Conservation (phyloP, 2,329 filamentous ascomycete species). For the Sporothrix inflata region DNA sequence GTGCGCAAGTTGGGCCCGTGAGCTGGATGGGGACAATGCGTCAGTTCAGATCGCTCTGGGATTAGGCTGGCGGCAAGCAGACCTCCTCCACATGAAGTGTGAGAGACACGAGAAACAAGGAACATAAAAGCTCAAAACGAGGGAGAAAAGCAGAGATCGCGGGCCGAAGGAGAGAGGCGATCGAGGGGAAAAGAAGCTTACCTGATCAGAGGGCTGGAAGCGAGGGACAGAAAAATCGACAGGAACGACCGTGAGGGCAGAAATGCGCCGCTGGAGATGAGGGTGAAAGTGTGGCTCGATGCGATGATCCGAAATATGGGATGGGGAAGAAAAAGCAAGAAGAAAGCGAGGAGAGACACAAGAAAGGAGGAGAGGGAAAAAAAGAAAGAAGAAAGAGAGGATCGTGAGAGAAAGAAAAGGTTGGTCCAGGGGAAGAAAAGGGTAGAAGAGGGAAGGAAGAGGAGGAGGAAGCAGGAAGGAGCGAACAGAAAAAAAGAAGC, state of each 20-base stretch:
- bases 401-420: slow-evolving; percentile 24
- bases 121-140: neutral
- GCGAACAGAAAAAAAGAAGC: slow-evolving; percentile 7
- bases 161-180: neutral
- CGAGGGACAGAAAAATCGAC: slow-evolving; percentile 22
- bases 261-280: slow-evolving; percentile 14
- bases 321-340: slow-evolving; percentile 24
- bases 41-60: slow-evolving; percentile 14
- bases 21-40: slow-evolving; percentile 23
- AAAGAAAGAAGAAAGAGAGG: slow-evolving; percentile 29
- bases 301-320: slow-evolving; percentile 18
- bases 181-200: slow-evolving; percentile 22
- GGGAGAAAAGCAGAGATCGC: neutral
- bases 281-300: slow-evolving; percentile 13
- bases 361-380: slow-evolving; percentile 29
- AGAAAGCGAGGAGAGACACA: slow-evolving; percentile 29
- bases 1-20: slow-evolving; percentile 13
- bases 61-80: slow-evolving; percentile 10
- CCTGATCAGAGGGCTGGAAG: slow-evolving; percentile 20
- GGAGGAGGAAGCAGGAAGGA: neutral
- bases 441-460: slow-evolving; percentile 12
- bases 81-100: neutral
- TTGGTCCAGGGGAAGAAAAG: slow-evolving; percentile 2
- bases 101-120: slow-evolving; percentile 1
- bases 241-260: slow-evolving; percentile 22